Evolutionary conservation across 2,329 filamentous ascomycete species (phyloP), one percentile per base, ranked within the genome.

Genomic region (Clonostachys chloroleuca): DNA sequence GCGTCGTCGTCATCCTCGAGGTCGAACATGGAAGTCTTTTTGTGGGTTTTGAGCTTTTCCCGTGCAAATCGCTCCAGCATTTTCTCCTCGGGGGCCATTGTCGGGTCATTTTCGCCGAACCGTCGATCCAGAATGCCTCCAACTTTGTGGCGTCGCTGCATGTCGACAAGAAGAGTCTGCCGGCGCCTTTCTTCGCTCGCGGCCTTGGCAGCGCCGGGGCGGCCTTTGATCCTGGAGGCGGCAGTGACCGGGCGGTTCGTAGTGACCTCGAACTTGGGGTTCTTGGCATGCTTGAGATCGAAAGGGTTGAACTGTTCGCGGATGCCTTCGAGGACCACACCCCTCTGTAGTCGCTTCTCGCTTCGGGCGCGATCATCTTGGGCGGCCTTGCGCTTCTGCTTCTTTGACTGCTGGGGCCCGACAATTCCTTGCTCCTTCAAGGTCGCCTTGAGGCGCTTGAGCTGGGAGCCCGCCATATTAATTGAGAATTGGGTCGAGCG

Each of bases 281-380:
- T 87, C 50, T 86, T 80, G 2, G 84, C 77, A 49, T 87, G 83
- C 68, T 95, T 95, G 64, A 96, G 81, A 62, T 99, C 94, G 68
- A 99, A 99, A 0, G 94, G 94, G 65, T 99, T 99, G 80, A 97
- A 97, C 56, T 92, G 87, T 60, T 97, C 92, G 61, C 94, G 87
- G 63, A 99, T 96, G 48, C 81, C 83, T 57, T 88, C 84, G 52
- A 99, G 77, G 14, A 91, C 89, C 47, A 83, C 85, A 60, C 86
- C 81, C 61, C 87, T 83, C 63, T 90, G 83, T 24, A 89, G 78
- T 50, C 89, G 84, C 67, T 90, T 88, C 59, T 92, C 85, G 56
- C 70, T 72, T 52, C 79, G 81, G 52, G 77, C 78, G 48, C 80
- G 82, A 45, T 78, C 80, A 66, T 83, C 83, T 65, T 84, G 83